A percentile compares a stretch with the other conserved stretches of the same genome.
phyloP scores from a whole-genome alignment of 1,284 basidiomycete genomes.

The Ganoderma resinaceum region DNA sequence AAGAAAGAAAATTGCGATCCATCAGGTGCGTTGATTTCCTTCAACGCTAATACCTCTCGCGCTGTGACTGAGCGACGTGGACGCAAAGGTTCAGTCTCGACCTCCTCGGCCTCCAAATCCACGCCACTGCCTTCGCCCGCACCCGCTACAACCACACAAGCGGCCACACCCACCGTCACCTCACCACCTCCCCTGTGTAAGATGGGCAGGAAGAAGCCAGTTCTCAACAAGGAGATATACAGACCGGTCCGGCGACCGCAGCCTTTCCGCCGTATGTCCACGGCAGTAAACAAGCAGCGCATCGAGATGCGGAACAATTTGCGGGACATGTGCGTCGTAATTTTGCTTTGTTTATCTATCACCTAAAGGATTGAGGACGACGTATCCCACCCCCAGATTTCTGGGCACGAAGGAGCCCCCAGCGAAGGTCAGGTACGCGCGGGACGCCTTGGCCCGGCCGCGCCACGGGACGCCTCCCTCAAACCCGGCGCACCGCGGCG shows the following conservation, averaged over 20 bases:
- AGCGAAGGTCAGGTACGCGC: not conserved
- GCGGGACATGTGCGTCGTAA: not conserved
- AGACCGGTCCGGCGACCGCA: not conserved
- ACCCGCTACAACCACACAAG: not conserved
- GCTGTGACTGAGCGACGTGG: not conserved
- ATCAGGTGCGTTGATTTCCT: not conserved
- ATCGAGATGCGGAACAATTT: not conserved
- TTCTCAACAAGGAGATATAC: not conserved
- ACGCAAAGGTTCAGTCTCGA: not conserved
- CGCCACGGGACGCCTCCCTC: not conserved
- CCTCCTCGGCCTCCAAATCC: not conserved
- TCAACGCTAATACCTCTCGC: not conserved
- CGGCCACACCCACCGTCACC: not conserved
- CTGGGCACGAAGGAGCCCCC: not conserved
- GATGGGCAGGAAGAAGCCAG: not conserved
- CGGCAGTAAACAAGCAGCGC: not conserved
- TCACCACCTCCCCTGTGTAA: not conserved
- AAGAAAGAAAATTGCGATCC: not conserved
- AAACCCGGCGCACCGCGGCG: not conserved
- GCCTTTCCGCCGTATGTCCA: not conserved
- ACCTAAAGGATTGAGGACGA: not conserved
- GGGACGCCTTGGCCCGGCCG: not conserved
- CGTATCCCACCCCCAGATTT: not conserved
- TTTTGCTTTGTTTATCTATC: not conserved
- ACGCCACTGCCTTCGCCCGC: not conserved